Evolutionary conservation across 2,329 filamentous ascomycete species (phyloP), one percentile per base, ranked within the genome.

Genomic region (Diaporthe citriasiana): DNA sequence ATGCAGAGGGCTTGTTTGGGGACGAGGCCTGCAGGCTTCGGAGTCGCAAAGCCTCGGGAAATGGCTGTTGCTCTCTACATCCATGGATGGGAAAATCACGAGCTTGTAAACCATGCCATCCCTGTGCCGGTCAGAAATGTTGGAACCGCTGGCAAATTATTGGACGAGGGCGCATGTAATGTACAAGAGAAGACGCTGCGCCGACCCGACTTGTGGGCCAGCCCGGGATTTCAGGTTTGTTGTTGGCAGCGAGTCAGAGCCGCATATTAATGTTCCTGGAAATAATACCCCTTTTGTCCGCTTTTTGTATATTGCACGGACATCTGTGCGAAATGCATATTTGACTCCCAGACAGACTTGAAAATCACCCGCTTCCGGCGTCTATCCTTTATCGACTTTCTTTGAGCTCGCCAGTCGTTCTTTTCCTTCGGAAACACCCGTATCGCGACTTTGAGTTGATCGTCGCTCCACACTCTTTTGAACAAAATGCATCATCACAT

Each of bases 181-280:
- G 1, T 30, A 33, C 27, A 33, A 68, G 27, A n/a, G 13, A 68
- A 51, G 30, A 27, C 38, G n/a, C 45, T 53, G 63, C 45, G 63
- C 63, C 63, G 63, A 50, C 15, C 45, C 63, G 33, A 68, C 63
- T 63, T 68, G 63, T 68, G 63, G 63, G 63, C 63, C 63, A 40
- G 15, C 10, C 63, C 63, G 33, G 63, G 63, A 68, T 68, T 53
- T 38, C 63, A 53, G 47, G 63, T 68, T 40, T 68, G 45, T 68
- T 68, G 63, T 68, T 53, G n/a, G 63, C 63, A 40, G 33, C 63
- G 63, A 68, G 63, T 68, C 63, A 68, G 45, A 51, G 63, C n/a
- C 10, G 22, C 15, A 40, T 68, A 40, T 40, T 10, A n/a, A 10
- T 25, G 15, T 40, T 27, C 63, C 63, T 30, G 63, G 63, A 38